These are phyloP conservation scores for Apophysomyces trapeziformis DNA, from an alignment of 371 early-diverging fungal species.

Conservation along the genomic window DNA sequence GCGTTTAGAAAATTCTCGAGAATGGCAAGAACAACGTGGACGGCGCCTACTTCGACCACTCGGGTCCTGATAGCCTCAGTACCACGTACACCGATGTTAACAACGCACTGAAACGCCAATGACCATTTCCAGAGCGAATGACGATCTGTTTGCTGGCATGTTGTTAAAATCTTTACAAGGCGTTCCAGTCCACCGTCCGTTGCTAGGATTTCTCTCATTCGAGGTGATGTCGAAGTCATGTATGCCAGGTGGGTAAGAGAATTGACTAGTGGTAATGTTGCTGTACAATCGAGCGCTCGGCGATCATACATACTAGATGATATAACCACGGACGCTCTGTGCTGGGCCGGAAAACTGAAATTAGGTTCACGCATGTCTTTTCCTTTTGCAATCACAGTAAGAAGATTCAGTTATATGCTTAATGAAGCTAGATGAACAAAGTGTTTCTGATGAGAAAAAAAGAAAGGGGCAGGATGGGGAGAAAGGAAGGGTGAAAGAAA, in stretches of 20 bases:
- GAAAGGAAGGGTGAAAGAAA: slow-evolving; percentile 11
- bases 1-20: slow-evolving; percentile 70
- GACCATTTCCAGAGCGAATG: slow-evolving; percentile 80
- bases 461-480: slow-evolving; percentile 9
- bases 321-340: slow-evolving; percentile 80
- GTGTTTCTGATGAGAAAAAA: slow-evolving; percentile 10
- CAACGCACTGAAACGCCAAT: slow-evolving; percentile 80
- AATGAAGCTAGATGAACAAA: neutral
- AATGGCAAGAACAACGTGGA: slow-evolving; percentile 76
- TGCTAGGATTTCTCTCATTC: slow-evolving; percentile 79
- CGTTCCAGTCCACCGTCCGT: slow-evolving; percentile 88
- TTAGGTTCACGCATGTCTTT: slow-evolving; percentile 77
- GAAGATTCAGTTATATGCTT: too few species aligned
- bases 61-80: slow-evolving; percentile 76
- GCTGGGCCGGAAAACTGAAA: slow-evolving; percentile 71
- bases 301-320: slow-evolving; percentile 83
- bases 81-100: slow-evolving; percentile 84
- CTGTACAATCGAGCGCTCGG: slow-evolving; percentile 86
- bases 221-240: slow-evolving; percentile 77
- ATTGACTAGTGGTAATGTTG: slow-evolving; percentile 80
- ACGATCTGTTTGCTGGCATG: slow-evolving; percentile 61
- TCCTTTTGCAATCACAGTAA: neutral
- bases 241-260: slow-evolving; percentile 84
- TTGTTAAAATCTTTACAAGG: slow-evolving; percentile 73
- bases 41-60: slow-evolving; percentile 83